A percentile compares a stretch with the other conserved stretches of the same genome.
These are phyloP conservation scores for Rhododendron ferrugineum DNA, from an alignment of 148 eudicot genomes.

Conservation along the genomic window DNA sequence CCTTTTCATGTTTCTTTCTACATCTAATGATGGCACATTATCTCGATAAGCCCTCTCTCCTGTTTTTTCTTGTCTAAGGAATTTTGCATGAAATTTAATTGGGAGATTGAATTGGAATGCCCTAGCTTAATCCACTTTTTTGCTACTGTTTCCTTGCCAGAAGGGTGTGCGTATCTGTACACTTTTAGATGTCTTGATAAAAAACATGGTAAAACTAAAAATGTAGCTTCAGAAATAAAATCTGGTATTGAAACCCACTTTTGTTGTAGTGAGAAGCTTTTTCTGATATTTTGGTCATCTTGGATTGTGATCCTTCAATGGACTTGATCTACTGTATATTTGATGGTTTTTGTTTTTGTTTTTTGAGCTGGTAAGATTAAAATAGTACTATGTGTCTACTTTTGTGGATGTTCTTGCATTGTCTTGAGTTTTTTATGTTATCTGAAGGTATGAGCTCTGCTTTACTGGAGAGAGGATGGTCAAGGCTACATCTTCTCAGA, in stretches of 20 bases:
- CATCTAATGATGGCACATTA: not conserved
- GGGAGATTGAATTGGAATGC: not conserved
- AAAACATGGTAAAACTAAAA: not conserved
- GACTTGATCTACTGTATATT: not conserved
- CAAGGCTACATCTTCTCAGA: constrained; percentile 50
- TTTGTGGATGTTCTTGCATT: constrained; percentile 7
- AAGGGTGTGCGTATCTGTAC: not conserved
- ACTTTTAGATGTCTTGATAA: not conserved
- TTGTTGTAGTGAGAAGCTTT: not conserved
- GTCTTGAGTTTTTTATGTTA: constrained; percentile 6
- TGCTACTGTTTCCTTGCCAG: not conserved
- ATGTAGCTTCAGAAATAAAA: not conserved
- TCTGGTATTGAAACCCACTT: not conserved
- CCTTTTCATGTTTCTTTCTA: not conserved
- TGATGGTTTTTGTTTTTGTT: not conserved
- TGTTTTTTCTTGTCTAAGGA: not conserved
- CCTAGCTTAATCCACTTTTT: not conserved
- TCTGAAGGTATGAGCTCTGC: constrained; percentile 86
- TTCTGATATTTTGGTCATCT: not conserved
- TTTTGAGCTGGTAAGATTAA: not conserved
- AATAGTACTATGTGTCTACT: not conserved
- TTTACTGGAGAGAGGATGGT: constrained; percentile 75
- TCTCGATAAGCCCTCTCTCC: not conserved
- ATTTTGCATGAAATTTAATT: not conserved
- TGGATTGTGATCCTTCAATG: not conserved